Base-by-base conservation (phyloP, 305 asterid species). In the Fraxinus dipetala region DNA sequence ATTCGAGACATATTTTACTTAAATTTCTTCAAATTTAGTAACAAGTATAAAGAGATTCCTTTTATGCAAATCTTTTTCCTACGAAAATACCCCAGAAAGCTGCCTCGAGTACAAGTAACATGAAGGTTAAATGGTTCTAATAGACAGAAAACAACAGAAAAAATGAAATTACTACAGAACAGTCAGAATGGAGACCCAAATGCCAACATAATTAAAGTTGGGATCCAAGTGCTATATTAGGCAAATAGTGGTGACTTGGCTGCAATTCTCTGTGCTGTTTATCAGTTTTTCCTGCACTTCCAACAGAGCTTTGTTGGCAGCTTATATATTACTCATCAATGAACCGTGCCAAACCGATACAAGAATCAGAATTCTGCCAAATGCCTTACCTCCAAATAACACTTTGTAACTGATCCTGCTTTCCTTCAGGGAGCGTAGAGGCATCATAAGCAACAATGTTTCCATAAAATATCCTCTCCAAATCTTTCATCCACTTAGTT, bases 391-490 rank as follows among this genome's bases (percentile, higher is more conserved):
- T 91, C 98, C 98, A 94, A 72, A 94, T 89, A 31, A 85, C 96
- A 70, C 79, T 88, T 86, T 90, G 92, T 84, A 94, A 80, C 76
- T 90, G 94, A 75, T 94, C 94, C 79, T 87, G 91, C 86, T 91
- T 92, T 63, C 94, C 97, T 43, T 83, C 88, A 16, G 87, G 87
- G 40, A 87, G 84, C 83, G 90, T 67, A 83, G 97, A 95, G 83
- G 91, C 91, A 89, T 94, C 93, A 82, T 90, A 93, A 28, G 97
- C 97, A 85, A 92, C 92, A 78, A 94, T 83, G 80, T 92, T 93
- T 82, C 97, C 97, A 70, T 91, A 94, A 89, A 94, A 93, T 89
- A 94, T 92, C 87, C 84, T 93, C 85, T 94, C 98, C 91, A 94
- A 80, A 85, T 93, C 95, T 84, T 92, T 94, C 97, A 94, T 93